A percentile compares a stretch with the other conserved stretches of the same genome.
phyloP scores from a whole-genome alignment of 1,284 basidiomycete genomes.

The Fomitopsis schrenkii region DNA sequence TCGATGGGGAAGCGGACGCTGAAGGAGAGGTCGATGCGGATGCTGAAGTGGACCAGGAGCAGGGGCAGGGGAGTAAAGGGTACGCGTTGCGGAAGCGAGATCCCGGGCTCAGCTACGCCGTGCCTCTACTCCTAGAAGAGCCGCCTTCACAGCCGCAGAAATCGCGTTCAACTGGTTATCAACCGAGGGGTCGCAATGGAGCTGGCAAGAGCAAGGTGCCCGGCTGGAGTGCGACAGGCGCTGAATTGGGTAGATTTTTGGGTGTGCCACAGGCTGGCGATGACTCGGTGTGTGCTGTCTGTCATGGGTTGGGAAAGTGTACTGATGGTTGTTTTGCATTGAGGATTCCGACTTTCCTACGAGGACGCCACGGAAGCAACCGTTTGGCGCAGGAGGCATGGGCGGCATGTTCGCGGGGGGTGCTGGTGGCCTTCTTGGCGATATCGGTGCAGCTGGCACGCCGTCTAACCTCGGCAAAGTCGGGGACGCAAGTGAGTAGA shows the following conservation, averaged over 20 bases:
- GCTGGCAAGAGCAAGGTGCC: conserved; percentile 38
- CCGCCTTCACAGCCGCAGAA: conserved; percentile 41
- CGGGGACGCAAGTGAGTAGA: conserved; percentile 59
- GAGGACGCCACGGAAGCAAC: conserved; percentile 57
- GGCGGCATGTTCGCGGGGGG: conserved; percentile 54
- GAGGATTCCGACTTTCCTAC: conserved; percentile 71
- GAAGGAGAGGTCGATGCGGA: conserved; percentile 42
- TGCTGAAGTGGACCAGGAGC: conserved; percentile 36
- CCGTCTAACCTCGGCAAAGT: conserved; percentile 83
- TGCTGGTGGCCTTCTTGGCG: conserved; percentile 49
- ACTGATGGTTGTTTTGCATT: background rate
- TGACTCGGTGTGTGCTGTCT: conserved; percentile 53
- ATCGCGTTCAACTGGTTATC: conserved; percentile 23
- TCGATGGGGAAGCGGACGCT: conserved; percentile 36
- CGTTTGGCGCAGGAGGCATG: conserved; percentile 41
- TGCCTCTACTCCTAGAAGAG: conserved; percentile 72
- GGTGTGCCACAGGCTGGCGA: conserved; percentile 49
- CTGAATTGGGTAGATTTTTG: conserved; percentile 73
- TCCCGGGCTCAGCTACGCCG: conserved; percentile 69
- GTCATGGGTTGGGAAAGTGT: background rate
- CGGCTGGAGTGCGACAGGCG: conserved; percentile 75
- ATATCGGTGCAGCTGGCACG: conserved; percentile 62
- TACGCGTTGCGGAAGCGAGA: conserved; percentile 59
- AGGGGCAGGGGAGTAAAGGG: conserved; percentile 37
- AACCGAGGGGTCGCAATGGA: conserved; percentile 27